Base-by-base conservation (phyloP, 192 early-diverging fungal species). In the Backusella liffmaniae region DNA sequence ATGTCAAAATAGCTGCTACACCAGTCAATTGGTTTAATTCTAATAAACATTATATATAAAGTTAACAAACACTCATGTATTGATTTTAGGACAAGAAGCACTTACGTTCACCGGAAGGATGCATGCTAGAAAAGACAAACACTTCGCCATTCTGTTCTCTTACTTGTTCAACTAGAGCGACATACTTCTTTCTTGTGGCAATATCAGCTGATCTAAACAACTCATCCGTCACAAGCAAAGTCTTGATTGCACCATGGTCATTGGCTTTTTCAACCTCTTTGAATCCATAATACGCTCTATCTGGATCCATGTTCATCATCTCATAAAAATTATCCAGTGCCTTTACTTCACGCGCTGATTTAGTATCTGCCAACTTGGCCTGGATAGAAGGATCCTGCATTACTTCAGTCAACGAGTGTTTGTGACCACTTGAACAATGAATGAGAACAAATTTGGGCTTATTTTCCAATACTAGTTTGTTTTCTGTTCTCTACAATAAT, bases 371-470 rank as follows among this genome's bases (percentile, higher is more conserved):
- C 34, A 98, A 84, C 78, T 90, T 90, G 7, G 87, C 79, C 74
- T 91, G 92, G 44, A 97, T 91, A 32, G 91, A 77, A 32, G 91
- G 90, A 68, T 98, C 96, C 68, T 92, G 90, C 85, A 99, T 92
- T 1, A 97, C 94, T 83, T 99, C 98, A 56, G 90, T 87, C 8
- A 99, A 78, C n/a, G 98, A 92, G 80, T 97, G 95, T 79, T 98
- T 98, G 84, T 98, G 97, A 1, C 97, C 98, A 21, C 93, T 95
- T 5, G 97, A 98, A 77, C 94, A 95, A 79, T 98, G 95, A 6
- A 98, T 92, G 21, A 92, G 84, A 35, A 98, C 70, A 69, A 99
- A 94, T 72, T 98, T 99, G 75, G 88, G 76, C 74, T 90, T 87
- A 85, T 96, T 97, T 41, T 95, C 94, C 53, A 99, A 79, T 5